phyloP scores from a whole-genome alignment of 176 grass and related monocot species.

The Oryza officinalis region DNA sequence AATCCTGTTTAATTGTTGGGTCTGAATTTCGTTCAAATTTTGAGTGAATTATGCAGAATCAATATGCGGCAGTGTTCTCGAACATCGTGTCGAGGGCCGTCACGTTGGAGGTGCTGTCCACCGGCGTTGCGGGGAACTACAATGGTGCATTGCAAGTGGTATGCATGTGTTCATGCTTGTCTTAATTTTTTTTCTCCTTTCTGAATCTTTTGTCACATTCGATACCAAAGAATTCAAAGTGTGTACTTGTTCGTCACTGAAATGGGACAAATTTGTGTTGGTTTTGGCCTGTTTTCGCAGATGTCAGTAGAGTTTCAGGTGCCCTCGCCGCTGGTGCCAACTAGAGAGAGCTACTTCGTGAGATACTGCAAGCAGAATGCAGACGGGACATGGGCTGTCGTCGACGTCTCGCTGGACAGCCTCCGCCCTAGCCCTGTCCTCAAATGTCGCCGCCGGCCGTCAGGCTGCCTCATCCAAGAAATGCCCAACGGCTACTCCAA shows the following conservation, averaged over 20 bases:
- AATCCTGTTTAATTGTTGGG: too few relatives aligned
- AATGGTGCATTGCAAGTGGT: conserved; percentile 97
- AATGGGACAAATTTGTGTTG: neutral
- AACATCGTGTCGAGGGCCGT: conserved; percentile 80
- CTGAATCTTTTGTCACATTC: neutral
- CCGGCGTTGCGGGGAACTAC: conserved; percentile 86
- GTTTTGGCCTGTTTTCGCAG: conserved; percentile 10
- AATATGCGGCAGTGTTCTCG: conserved; percentile 80
- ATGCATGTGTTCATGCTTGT: neutral
- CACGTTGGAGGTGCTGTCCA: conserved; percentile 84
- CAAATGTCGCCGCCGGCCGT: conserved; percentile 69
- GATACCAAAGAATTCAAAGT: too few relatives aligned
- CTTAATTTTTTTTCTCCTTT: neutral
- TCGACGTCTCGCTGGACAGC: conserved; percentile 89
- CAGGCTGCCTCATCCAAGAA: conserved; percentile 94
- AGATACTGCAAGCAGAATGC: conserved; percentile 95
- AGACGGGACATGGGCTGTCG: conserved; percentile 87
- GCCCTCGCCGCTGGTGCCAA: conserved; percentile 87
- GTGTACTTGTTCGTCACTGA: neutral
- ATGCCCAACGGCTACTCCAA: conserved; percentile 98
- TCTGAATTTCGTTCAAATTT: neutral
- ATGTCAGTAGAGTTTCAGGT: conserved; percentile 99
- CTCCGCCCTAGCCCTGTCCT: conserved; percentile 58
- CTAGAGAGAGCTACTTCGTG: conserved; percentile 81
- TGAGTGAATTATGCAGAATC: conserved; percentile 52